Conservation (phyloP, 306 rosid genomes). For the Casuarina cunninghamiana region DNA sequence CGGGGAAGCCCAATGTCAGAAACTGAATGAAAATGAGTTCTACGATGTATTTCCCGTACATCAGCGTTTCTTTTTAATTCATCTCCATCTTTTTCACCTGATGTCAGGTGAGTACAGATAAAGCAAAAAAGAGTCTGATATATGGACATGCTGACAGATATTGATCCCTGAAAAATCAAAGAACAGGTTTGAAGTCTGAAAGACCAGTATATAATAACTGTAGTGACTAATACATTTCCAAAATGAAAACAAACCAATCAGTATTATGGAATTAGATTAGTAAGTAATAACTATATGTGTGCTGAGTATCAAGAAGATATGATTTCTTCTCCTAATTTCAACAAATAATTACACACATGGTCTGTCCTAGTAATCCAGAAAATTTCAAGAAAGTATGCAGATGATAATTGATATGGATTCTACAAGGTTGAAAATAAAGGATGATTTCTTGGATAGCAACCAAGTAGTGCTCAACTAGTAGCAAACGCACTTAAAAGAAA, state of each 20-base stretch:
- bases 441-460: background rate
- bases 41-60: slow-evolving; percentile 69
- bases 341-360: background rate
- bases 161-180: slow-evolving; percentile 68
- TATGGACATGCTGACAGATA: slow-evolving; percentile 90
- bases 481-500: background rate
- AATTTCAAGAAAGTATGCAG: background rate
- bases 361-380: background rate
- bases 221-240: background rate
- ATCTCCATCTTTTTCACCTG: slow-evolving; percentile 84
- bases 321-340: background rate
- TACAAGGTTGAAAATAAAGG: background rate
- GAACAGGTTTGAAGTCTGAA: slow-evolving; percentile 19
- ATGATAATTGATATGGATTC: background rate
- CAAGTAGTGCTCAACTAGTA: background rate
- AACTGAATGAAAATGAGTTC: slow-evolving; percentile 67
- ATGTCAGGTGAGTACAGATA: slow-evolving; percentile 84
- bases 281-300: slow-evolving; percentile 5
- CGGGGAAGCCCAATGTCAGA: slow-evolving; percentile 61
- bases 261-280: slow-evolving; percentile 8
- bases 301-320: slow-evolving; percentile 7
- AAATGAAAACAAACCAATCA: background rate
- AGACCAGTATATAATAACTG: slow-evolving; percentile 1
- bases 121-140: slow-evolving; percentile 90
- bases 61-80: slow-evolving; percentile 76